These are phyloP conservation scores for Seiridium cupressi DNA, from an alignment of 2,329 filamentous ascomycete genomes.

Conservation along the genomic window DNA sequence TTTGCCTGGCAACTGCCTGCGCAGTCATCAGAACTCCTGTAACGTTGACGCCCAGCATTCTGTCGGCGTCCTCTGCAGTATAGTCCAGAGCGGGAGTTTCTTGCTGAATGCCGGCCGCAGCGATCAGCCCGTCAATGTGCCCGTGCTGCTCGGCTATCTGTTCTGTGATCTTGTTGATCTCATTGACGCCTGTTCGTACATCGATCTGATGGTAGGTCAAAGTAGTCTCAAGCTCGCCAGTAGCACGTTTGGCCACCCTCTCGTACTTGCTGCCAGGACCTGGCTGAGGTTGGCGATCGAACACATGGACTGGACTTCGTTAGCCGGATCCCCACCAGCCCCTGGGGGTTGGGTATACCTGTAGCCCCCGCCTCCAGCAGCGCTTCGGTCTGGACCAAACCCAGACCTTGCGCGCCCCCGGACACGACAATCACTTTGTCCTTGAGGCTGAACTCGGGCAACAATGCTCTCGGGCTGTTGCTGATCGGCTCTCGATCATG, in stretches of 20 bases:
- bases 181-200: constrained; percentile 64
- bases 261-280: constrained; percentile 57
- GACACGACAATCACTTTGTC: constrained; percentile 75
- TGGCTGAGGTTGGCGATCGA: constrained; percentile 61
- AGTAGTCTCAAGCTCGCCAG: constrained; percentile 62
- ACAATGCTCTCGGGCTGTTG: constrained; percentile 12
- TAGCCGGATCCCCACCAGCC: too few relatives aligned
- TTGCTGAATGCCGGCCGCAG: constrained; percentile 72
- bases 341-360: constrained; percentile 32
- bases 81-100: constrained; percentile 83
- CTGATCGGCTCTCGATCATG: constrained; percentile 2
- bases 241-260: constrained; percentile 61
- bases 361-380: constrained; percentile 76
- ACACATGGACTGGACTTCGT: constrained; percentile 54
- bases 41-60: constrained; percentile 82
- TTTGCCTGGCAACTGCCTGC: constrained; percentile 80
- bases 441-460: constrained; percentile 75
- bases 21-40: constrained; percentile 85
- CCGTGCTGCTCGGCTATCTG: constrained; percentile 69
- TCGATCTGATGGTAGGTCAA: constrained; percentile 78
- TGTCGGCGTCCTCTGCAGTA: constrained; percentile 68
- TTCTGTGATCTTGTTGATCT: constrained; percentile 65
- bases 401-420: constrained; percentile 74
- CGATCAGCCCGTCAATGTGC: constrained; percentile 75
- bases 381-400: constrained; percentile 75